phyloP scores from a whole-genome alignment of 169 alveolate genomes.

The Eimeria sp. region DNA sequence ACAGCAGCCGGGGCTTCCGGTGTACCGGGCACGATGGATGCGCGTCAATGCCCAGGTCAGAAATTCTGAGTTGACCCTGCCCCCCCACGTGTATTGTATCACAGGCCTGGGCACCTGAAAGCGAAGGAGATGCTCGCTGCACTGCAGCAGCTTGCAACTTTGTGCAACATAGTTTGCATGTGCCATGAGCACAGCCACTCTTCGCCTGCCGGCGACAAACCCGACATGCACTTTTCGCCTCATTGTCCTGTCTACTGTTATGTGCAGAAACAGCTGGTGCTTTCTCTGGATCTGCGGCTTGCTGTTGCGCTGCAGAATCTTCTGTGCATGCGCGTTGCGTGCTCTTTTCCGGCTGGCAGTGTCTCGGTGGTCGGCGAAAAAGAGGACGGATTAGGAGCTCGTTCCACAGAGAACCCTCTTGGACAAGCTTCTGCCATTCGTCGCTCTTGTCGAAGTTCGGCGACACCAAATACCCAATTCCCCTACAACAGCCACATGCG shows the following conservation, averaged over 20 bases:
- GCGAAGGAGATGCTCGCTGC: constrained; percentile 11
- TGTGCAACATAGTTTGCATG: constrained; percentile 80
- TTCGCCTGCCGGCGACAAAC: constrained; percentile 74
- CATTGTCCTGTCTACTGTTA: not conserved
- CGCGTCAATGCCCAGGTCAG: constrained; percentile 33
- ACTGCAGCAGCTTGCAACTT: constrained; percentile 69
- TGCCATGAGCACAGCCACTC: constrained; percentile 67
- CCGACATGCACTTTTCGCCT: not conserved
- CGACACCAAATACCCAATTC: constrained; percentile 76
- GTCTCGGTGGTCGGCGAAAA: not conserved
- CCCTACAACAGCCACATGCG: constrained; percentile 43
- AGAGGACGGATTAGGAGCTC: constrained; percentile 43
- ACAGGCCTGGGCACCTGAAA: not conserved
- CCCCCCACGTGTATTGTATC: constrained; percentile 46
- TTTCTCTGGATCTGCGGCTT: not conserved
- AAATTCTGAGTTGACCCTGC: constrained; percentile 15
- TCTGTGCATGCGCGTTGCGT: not conserved
- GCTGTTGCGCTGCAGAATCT: not conserved
- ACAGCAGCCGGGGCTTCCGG: constrained; percentile 18
- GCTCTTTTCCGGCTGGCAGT: not conserved
- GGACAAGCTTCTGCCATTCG: constrained; percentile 71
- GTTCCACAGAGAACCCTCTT: constrained; percentile 27
- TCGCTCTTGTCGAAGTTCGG: constrained; percentile 16
- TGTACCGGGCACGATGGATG: constrained; percentile 55
- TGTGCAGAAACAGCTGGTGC: not conserved